Percentiles rank a stretch among this genome's conserved stretches.
phyloP scores from a whole-genome alignment of 2,329 filamentous ascomycete species.

The Alternaria tenuissima region DNA sequence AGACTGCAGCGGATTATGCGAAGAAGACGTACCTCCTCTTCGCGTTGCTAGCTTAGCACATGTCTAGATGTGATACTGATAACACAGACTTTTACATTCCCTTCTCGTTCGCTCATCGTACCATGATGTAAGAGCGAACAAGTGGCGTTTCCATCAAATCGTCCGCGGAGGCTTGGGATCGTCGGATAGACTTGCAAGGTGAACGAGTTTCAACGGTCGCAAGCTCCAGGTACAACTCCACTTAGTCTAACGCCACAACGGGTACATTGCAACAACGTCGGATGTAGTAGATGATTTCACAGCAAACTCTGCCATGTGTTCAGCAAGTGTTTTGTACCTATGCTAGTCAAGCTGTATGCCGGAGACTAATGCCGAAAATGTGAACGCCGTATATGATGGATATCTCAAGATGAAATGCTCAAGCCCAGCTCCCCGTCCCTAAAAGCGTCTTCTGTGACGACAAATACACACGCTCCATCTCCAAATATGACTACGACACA shows the following conservation, averaged over 20 bases:
- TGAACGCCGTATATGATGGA: constrained; percentile 11
- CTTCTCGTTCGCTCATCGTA: not conserved
- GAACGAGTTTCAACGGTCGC: not conserved
- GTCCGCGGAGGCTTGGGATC: not conserved
- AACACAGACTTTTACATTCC: not conserved
- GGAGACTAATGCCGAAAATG: not conserved
- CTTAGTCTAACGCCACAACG: constrained; percentile 1
- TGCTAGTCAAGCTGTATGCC: not conserved
- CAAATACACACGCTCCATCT: not conserved
- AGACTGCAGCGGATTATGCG: constrained; percentile 78
- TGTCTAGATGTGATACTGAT: not conserved
- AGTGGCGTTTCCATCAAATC: not conserved
- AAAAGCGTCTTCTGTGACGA: not conserved
- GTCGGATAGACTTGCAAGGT: not conserved
- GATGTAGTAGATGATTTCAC: not conserved
- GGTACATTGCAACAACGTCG: not conserved
- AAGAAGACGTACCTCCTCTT: constrained; percentile 84
- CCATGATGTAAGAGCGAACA: not conserved
- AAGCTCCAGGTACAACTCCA: not conserved
- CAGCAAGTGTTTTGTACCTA: not conserved
- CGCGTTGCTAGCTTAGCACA: constrained; percentile 66
- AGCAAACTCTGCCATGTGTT: not conserved
- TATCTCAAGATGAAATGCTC: constrained; percentile 7
- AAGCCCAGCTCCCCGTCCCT: not conserved
- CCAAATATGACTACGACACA: constrained; percentile 17